Evolutionary conservation across 2,329 filamentous ascomycete genomes (phyloP), one percentile per base, ranked within the genome.

Genomic region (Ophiostoma montium): DNA sequence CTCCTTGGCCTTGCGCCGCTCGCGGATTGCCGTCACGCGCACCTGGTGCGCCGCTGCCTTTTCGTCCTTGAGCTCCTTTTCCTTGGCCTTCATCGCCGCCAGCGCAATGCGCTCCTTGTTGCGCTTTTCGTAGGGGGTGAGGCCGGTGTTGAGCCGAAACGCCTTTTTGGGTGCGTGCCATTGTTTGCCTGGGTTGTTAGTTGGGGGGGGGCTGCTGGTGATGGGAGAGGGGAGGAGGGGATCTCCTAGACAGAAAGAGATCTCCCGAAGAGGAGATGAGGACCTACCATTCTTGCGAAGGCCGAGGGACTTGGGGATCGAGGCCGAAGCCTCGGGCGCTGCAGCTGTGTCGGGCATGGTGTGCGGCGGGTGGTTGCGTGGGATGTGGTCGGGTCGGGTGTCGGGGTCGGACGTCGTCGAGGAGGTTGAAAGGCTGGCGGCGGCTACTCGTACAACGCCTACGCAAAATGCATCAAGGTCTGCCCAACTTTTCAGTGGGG

Each of bases 31-130:
- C 60, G 89, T 76, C 49, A 92, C 79, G 57, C 81, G 80, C 61
- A 76, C 74, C 86, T 95, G 61, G 48, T 55, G 35, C 10, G 43
- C 83, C n/a, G 83, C 78, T 62, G 94, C 88, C 68, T 94, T 95
- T 69, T 95, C 92, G 0, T 88, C 86, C 70, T 90, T 94, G 79
- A 98, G 80, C 65, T 95, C 88, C 67, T 86, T 89, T 69, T 96
- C 92, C 61, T 87, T 88, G 33, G 87, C 86, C 70, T 95, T 96
- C 58, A 85, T 77, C n/a, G 86, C 79, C 12, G 78, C 75, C 58
- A 81, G 74, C 8, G 80, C 75, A 54, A 80, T 76, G 47, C 87
- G 78, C 53, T 81, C 74, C 57, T 82, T 80, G 42, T 78, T 70
- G 48, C 90, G 81, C 65, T 87, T 83, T 57, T 82, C 80, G 63